A percentile compares a stretch with the other conserved stretches of the same genome.
Evolutionary conservation across 345 rosid species (phyloP).

Genomic region (Citrus inodora): DNA sequence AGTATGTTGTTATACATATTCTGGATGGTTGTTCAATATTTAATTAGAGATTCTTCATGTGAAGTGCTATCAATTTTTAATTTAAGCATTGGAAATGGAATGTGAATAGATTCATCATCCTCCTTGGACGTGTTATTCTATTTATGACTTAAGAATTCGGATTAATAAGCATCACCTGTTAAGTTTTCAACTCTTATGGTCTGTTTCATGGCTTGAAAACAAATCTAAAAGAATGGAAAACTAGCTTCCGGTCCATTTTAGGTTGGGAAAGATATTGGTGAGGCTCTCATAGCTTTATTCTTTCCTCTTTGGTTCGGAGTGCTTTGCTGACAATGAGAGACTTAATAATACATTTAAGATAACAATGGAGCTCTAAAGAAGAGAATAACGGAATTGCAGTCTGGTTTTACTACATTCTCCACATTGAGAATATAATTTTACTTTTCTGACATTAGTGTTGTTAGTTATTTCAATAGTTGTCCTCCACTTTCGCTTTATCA

Average conservation of each 20-base stretch:
- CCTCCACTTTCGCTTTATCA: background rate
- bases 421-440: background rate
- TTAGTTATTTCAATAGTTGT: background rate
- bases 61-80: background rate
- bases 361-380: background rate
- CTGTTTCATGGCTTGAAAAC: background rate
- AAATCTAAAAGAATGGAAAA: background rate
- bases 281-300: background rate
- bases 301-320: background rate
- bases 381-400: background rate
- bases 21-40: background rate
- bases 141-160: background rate
- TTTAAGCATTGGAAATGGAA: background rate
- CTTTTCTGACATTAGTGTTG: too few species aligned
- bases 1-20: slow-evolving; percentile 27
- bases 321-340: background rate
- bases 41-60: background rate
- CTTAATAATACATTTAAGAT: background rate
- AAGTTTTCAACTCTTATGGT: background rate
- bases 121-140: background rate
- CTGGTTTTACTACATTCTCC: background rate
- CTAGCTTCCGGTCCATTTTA: background rate
- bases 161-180: background rate
- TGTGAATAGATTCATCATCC: background rate
- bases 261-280: background rate